Conservation (phyloP, 1,284 basidiomycete species). For the Ceratobasidium sp. region DNA sequence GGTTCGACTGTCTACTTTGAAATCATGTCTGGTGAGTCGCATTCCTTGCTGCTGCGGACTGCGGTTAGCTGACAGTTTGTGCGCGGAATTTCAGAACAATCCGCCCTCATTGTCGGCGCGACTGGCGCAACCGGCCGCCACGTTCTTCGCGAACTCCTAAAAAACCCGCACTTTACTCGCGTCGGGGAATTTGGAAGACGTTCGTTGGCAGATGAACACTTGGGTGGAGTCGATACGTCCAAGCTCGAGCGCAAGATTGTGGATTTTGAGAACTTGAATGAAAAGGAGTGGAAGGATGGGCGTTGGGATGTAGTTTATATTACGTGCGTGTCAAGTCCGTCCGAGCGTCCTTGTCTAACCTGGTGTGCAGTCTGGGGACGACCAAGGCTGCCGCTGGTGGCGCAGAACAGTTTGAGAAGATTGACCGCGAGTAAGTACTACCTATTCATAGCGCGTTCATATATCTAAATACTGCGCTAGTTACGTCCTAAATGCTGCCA, state of each 20-base stretch:
- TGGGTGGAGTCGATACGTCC: slow-evolving; percentile 49
- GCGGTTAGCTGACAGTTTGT: not conserved
- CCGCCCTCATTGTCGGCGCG: slow-evolving; percentile 70
- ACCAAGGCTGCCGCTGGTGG: slow-evolving; percentile 69
- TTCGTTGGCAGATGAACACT: slow-evolving; percentile 60
- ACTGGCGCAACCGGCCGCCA: slow-evolving; percentile 71
- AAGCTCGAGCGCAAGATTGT: slow-evolving; percentile 65
- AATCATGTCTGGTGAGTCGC: slow-evolving; percentile 26
- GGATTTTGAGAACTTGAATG: slow-evolving; percentile 72
- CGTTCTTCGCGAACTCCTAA: slow-evolving; percentile 67
- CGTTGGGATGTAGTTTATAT: slow-evolving; percentile 76
- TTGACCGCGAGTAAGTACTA: slow-evolving; percentile 73
- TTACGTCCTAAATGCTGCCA: slow-evolving; percentile 77
- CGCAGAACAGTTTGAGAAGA: slow-evolving; percentile 72
- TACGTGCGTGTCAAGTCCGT: slow-evolving; percentile 44
- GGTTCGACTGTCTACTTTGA: not conserved
- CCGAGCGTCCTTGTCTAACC: slow-evolving; percentile 51
- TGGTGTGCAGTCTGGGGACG: slow-evolving; percentile 67
- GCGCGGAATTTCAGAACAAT: slow-evolving; percentile 19
- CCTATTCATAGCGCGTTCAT: not conserved
- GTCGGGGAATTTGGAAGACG: slow-evolving; percentile 74
- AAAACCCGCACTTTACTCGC: slow-evolving; percentile 63
- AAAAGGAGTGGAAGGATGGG: slow-evolving; percentile 62
- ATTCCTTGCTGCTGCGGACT: slow-evolving; percentile 15
- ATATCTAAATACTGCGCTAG: slow-evolving; percentile 54